Conservation (phyloP, 2,329 filamentous ascomycete species). For the Chaetoscypha palmicola region DNA sequence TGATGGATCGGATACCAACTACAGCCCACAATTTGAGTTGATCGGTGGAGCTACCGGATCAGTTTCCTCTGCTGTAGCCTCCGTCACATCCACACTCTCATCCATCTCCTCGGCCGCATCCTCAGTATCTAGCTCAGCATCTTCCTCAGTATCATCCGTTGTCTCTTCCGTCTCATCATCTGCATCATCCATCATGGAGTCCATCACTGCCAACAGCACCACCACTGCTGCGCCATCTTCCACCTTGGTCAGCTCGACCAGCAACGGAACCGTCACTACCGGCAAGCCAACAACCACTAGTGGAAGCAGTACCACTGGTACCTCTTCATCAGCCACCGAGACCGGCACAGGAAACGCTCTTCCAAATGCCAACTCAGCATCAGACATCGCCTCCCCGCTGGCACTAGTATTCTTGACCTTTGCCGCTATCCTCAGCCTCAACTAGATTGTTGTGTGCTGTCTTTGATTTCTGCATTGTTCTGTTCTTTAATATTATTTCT, state of each 20-base stretch:
- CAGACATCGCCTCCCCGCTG: conserved; percentile 24
- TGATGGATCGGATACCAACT: conserved; percentile 22
- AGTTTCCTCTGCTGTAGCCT: conserved; percentile 8
- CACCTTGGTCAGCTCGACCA: conserved; percentile 1
- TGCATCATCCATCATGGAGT: conserved; percentile 4
- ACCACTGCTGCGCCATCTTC: conserved; percentile 9
- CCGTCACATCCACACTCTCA: neutral
- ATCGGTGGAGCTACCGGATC: conserved; percentile 15
- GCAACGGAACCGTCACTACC: conserved; percentile 2
- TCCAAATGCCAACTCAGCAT: conserved; percentile 16
- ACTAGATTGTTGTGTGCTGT: conserved; percentile 17
- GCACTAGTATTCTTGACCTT: conserved; percentile 28
- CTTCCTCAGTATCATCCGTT: conserved; percentile 6
- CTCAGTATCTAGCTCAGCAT: conserved; percentile 2
- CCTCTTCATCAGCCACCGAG: neutral
- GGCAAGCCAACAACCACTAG: neutral
- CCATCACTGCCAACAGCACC: conserved; percentile 4
- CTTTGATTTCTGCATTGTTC: neutral
- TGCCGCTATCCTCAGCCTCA: conserved; percentile 26
- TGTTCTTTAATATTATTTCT: too few relatives aligned
- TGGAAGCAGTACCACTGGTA: neutral
- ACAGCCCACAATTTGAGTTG: conserved; percentile 24
- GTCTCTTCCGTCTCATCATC: conserved; percentile 10
- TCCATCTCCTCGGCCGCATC: conserved; percentile 2
- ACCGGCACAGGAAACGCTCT: conserved; percentile 4